These are phyloP conservation scores for Paraconiothyrium sp. DNA, from an alignment of 2,329 filamentous ascomycete species.

Conservation along the genomic window DNA sequence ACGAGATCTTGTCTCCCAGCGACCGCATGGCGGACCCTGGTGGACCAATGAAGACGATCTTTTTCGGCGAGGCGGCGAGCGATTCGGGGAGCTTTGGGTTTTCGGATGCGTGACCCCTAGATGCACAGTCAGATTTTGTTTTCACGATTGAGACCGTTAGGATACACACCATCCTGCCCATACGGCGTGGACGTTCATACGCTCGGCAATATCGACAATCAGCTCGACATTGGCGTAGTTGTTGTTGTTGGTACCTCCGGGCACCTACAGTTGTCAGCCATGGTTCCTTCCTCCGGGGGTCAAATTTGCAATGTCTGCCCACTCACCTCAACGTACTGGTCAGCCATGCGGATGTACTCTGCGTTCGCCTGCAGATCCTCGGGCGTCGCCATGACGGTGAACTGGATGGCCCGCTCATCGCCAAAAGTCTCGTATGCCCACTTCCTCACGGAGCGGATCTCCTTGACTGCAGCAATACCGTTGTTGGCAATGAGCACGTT, in stretches of 20 bases:
- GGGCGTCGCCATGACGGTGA: conserved; percentile 99
- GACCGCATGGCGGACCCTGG: conserved; percentile 99
- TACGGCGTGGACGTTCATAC: conserved; percentile 97
- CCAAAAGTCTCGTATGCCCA: conserved; percentile 99
- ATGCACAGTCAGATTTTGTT: conserved; percentile 27
- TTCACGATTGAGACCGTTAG: neutral
- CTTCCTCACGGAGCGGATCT: conserved; percentile 99
- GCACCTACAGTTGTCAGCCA: conserved; percentile 66
- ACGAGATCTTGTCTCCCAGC: conserved; percentile 99
- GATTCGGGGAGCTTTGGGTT: conserved; percentile 98
- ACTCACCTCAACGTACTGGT: conserved; percentile 91
- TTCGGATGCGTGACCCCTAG: conserved; percentile 88
- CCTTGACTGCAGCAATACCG: conserved; percentile 98
- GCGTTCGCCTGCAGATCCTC: conserved; percentile 98
- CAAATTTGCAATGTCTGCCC: neutral
- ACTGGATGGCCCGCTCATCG: conserved; percentile 97
- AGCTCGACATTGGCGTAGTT: conserved; percentile 99
- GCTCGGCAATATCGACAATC: conserved; percentile 98
- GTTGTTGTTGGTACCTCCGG: conserved; percentile 99
- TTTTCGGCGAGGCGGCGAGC: conserved; percentile 93
- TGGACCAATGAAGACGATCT: conserved; percentile 98
- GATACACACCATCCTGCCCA: conserved; percentile 92
- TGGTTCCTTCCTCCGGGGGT: conserved; percentile 11
- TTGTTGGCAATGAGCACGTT: conserved; percentile 99
- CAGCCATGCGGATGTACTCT: conserved; percentile 99